These are phyloP conservation scores for Boletus edulis DNA, from an alignment of 768 basidiomycete species.

Conservation along the genomic window DNA sequence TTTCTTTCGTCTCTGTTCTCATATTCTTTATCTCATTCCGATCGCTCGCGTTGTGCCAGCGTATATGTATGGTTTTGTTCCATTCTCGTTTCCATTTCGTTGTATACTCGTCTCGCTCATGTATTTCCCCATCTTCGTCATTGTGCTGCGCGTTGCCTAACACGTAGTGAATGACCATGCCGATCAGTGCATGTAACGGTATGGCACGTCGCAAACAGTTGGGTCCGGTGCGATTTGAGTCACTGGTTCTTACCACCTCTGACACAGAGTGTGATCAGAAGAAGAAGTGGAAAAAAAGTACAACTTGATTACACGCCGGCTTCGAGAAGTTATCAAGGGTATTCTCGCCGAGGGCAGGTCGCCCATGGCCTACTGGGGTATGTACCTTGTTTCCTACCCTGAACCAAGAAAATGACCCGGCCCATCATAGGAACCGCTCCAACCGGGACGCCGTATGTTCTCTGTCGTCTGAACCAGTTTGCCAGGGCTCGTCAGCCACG, in stretches of 20 bases:
- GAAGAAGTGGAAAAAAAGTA: conserved; percentile 47
- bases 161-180: no score
- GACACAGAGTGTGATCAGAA: conserved; percentile 24
- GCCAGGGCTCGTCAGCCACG: conserved; percentile 1
- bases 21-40: no score
- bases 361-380: conserved; percentile 95
- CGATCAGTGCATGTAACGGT: no score
- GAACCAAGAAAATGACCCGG: neutral
- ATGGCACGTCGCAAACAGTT: no score
- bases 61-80: no score
- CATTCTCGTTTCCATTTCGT: no score
- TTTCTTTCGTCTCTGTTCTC: no score
- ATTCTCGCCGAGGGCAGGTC: conserved; percentile 74
- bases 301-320: conserved; percentile 78
- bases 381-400: conserved; percentile 14
- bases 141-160: no score
- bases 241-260: neutral
- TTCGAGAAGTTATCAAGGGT: conserved; percentile 86
- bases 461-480: neutral
- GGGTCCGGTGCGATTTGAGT: no score
- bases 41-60: no score
- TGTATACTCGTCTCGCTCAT: no score
- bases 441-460: conserved; percentile 86
- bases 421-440: conserved; percentile 76
- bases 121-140: no score